Evolutionary conservation across 495 filamentous ascomycete genomes (phyloP).

Genomic region (Cladorrhinum samala): DNA sequence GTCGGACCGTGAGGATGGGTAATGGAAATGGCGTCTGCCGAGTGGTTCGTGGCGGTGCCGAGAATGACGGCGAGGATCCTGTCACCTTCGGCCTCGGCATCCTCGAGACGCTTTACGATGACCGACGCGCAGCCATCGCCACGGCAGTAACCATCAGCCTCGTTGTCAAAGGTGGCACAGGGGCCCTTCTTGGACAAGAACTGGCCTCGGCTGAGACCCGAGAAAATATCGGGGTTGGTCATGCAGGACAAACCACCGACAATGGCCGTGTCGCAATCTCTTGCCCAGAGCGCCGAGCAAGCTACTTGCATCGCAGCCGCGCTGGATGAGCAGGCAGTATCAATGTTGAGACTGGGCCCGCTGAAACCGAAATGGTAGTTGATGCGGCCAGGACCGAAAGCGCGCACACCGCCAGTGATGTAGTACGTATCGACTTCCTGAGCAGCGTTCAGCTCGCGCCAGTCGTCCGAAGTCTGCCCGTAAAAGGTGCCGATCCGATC

Average conservation of each 20-base stretch:
- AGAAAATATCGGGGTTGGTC: conserved; percentile 80
- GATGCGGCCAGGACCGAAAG: conserved; percentile 82
- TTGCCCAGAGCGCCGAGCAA: conserved; percentile 72
- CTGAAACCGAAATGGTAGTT: conserved; percentile 84
- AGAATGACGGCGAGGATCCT: conserved; percentile 63
- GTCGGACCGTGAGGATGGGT: conserved; percentile 72
- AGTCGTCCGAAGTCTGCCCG: conserved; percentile 88
- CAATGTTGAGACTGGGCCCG: conserved; percentile 77
- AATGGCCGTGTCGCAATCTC: conserved; percentile 79
- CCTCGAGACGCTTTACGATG: conserved; percentile 67
- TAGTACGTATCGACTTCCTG: conserved; percentile 92
- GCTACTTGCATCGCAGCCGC: conserved; percentile 79
- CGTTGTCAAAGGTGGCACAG: conserved; percentile 75
- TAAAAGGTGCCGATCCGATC: conserved; percentile 89
- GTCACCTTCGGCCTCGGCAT: conserved; percentile 70
- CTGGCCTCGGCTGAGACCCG: conserved; percentile 75
- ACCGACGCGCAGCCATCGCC: conserved; percentile 67
- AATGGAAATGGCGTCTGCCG: conserved; percentile 71
- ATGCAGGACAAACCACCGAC: conserved; percentile 74
- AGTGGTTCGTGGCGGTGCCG: conserved; percentile 67
- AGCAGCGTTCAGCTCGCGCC: conserved; percentile 82
- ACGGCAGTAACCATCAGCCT: conserved; percentile 72
- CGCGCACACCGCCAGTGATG: conserved; percentile 82
- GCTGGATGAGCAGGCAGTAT: conserved; percentile 87
- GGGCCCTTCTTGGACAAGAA: conserved; percentile 75